These are phyloP conservation scores for Trichosanthes cucumerina DNA, from an alignment of 306 rosid genomes.

Conservation along the genomic window DNA sequence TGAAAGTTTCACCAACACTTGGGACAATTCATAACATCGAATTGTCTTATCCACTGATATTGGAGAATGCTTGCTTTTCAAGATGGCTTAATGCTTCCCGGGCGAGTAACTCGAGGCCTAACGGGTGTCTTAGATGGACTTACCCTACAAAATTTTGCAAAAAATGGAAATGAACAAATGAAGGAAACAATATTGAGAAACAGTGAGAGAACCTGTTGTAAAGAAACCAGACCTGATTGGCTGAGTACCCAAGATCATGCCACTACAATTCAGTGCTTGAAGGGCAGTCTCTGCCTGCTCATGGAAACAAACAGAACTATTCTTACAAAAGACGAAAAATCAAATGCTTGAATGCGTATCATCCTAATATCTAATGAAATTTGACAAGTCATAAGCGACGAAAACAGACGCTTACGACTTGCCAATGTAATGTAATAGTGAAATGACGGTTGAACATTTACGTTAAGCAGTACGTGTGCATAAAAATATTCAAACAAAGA, in stretches of 20 bases:
- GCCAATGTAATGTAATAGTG: background rate
- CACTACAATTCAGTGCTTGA: slow-evolving; percentile 80
- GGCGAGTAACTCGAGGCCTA: slow-evolving; percentile 72
- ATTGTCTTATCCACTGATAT: slow-evolving; percentile 18
- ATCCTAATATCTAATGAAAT: background rate
- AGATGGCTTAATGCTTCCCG: slow-evolving; percentile 22
- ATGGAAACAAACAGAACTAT: background rate
- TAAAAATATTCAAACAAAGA: background rate
- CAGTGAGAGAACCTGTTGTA: background rate
- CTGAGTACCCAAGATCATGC: slow-evolving; percentile 80
- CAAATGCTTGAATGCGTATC: background rate
- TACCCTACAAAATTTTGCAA: slow-evolving; percentile 45
- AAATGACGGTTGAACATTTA: too few species aligned
- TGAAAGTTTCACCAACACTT: background rate
- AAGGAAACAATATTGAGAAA: background rate
- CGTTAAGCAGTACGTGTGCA: background rate
- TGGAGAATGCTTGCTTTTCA: background rate
- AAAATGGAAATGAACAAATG: background rate
- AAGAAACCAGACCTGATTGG: slow-evolving; percentile 55
- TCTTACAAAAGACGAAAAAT: background rate
- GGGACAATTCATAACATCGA: background rate
- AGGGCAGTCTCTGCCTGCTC: slow-evolving; percentile 93
- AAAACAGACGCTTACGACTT: background rate
- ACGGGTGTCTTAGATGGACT: slow-evolving; percentile 99
- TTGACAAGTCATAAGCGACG: too few species aligned